Base-by-base conservation (phyloP, 208 protist species). In the Phytomonas sp. region DNA sequence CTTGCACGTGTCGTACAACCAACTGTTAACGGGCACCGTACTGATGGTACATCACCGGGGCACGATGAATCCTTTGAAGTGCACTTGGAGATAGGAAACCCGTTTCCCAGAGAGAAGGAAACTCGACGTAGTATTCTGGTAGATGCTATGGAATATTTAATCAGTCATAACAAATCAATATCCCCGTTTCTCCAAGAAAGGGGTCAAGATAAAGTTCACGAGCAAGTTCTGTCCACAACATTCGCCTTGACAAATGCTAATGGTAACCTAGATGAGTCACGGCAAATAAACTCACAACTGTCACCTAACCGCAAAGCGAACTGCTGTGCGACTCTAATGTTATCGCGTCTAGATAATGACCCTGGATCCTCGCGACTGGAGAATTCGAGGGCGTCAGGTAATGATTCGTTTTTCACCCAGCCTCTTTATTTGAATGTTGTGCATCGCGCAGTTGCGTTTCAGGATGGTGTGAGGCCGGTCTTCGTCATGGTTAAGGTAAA, bases 401-500 rank as follows among this genome's bases (percentile, higher is more conserved):
- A 1, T 49, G 14, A 10, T 19, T 49, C 12, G 19, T 19, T 49
- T 49, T 49, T 49, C 14, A 23, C 40, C 40, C 6, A 49, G 40
- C 40, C 40, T 16, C 40, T 49, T 49, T 49, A 49, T 49, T 49
- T 49, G 14, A 49, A 49, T 49, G 34, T 45, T 23, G 40, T 71
- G 7, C 49, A 71, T 30, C 29, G 31, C 23, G 45, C 66, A 29
- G 63, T 36, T 65, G 33, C n/a, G 26, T 14, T 26, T 67, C 45
- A 62, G 62, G 31, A 31, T 42, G 30, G 14, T 19, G 3, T 40
- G 29, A 37, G 66, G 19, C 83, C 75, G 26, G 71, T 83, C n/a
- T 88, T 88, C 56, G 49, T 71, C 19, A 68, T 91, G 79, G 80
- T 88, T 23, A 94, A 94, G 75, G 78, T 91, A 70, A 81, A 94